A percentile compares a stretch with the other conserved stretches of the same genome.
Conservation (phyloP, 1,139 yeast species). For the Yamadazyma songkhlaensis region DNA sequence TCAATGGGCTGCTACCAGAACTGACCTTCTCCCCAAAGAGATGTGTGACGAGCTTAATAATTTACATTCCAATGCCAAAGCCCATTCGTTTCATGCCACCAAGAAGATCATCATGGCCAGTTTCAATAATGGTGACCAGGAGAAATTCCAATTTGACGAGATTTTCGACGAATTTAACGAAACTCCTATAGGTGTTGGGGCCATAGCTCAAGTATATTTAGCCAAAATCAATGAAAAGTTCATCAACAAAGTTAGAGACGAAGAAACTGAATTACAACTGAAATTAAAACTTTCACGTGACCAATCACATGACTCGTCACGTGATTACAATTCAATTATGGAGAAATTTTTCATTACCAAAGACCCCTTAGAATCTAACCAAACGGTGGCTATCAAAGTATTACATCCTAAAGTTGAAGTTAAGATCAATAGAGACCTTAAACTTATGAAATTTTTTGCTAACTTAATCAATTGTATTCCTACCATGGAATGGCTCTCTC, state of each 20-base stretch:
- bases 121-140: slow-evolving; percentile 42
- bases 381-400: slow-evolving; percentile 84
- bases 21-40: slow-evolving; percentile 82
- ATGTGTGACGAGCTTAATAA: slow-evolving; percentile 75
- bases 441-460: slow-evolving; percentile 83
- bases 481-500: slow-evolving; percentile 95
- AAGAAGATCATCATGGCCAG: slow-evolving; percentile 56
- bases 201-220: slow-evolving; percentile 92
- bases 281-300: slow-evolving; percentile 10
- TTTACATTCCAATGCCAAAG: slow-evolving; percentile 78
- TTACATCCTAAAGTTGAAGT: slow-evolving; percentile 82
- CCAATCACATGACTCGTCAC: not conserved
- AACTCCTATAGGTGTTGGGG: slow-evolving; percentile 89
- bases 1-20: slow-evolving; percentile 99
- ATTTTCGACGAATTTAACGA: slow-evolving; percentile 78
- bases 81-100: slow-evolving; percentile 68
- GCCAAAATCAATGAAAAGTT: slow-evolving; percentile 59
- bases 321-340: slow-evolving; percentile 21
- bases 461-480: slow-evolving; percentile 66
- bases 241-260: slow-evolving; percentile 31
- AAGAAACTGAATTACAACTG: slow-evolving; percentile 22
- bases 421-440: slow-evolving; percentile 74
- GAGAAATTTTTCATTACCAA: slow-evolving; percentile 35
- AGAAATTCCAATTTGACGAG: slow-evolving; percentile 59
- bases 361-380: slow-evolving; percentile 41